Evolutionary conservation across 2,329 filamentous ascomycete genomes (phyloP), one percentile per base, ranked within the genome.

Genomic region (Coniochaeta sp.): DNA sequence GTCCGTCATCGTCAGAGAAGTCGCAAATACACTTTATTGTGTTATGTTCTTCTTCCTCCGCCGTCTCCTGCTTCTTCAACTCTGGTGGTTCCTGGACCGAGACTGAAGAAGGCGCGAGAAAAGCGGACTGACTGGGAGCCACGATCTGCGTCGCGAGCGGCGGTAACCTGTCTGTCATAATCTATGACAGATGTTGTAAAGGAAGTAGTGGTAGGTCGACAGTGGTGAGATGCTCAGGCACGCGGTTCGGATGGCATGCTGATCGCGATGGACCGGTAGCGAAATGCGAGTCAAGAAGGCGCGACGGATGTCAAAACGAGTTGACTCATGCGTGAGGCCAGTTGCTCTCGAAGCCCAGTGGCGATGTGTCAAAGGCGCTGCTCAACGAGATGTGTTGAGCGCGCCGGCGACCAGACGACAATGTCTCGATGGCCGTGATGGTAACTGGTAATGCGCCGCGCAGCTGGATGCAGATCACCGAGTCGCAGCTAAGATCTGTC

Each of bases 21-120:
- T 87, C 87, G 78, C 95, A 99, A 68, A 98, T 96, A 83, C 95
- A 99, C 81, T 96, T 96, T 79, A 98, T 97, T 62, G 91, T 96
- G 74, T 96, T 96, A 19, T 89, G 89, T 75, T 93, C 89, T 75
- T 93, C 89, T 64, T 52, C 47, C 30, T 88, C 85, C 69, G 88
- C 86, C 62, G 73, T 75, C 75, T 88, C 81, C 66, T 75, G 73
- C 74, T 80, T 79, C 60, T 56, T 56, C 54, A 56, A 24, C 54
- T 52, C 47, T 4, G 54, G 73, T 74, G 61, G 73, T 71, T 80
- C 75, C 65, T 78, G 74, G 60, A 72, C 73, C 28, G 72, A 62
- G 67, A 71, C 66, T 62, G 72, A 68, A 59, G 69, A 70, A 65
- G 74, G 72, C 63, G 75, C 28, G 69, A 76, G 74, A 68, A 74